Evolutionary conservation across 345 rosid species (phyloP).

Genomic region (Lepidium sativum): DNA sequence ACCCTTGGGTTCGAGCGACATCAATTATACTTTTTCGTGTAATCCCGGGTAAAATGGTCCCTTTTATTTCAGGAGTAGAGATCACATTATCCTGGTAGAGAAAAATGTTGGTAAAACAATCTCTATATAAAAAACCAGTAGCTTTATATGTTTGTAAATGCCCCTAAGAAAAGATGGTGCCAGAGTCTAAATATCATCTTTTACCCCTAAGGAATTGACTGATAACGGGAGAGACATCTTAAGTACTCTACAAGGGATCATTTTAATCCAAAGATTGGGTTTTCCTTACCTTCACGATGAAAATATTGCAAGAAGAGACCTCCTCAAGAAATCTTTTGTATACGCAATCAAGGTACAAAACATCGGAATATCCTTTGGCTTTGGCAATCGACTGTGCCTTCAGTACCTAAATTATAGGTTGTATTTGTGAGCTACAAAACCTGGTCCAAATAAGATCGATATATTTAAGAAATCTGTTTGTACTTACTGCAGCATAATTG

Average conservation of each 20-base stretch:
- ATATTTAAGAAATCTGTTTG: neutral
- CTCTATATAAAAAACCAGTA: neutral
- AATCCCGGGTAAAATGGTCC: conserved; percentile 30
- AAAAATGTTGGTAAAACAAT: neutral
- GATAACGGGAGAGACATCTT: neutral
- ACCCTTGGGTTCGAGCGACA: conserved; percentile 70
- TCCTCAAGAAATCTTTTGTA: conserved; percentile 26
- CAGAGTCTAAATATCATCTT: neutral
- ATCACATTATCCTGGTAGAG: conserved; percentile 51
- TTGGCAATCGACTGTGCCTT: conserved; percentile 30
- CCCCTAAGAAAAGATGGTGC: neutral
- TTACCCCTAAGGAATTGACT: neutral
- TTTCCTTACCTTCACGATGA: conserved; percentile 24
- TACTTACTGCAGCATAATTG: conserved; percentile 81
- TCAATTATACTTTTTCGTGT: conserved; percentile 61
- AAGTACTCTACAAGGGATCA: neutral
- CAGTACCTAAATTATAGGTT: conserved; percentile 10
- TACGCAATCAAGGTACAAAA: conserved; percentile 30
- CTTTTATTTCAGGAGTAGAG: conserved; percentile 64
- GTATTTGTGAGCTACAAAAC: neutral
- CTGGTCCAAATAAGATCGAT: neutral
- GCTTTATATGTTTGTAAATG: neutral
- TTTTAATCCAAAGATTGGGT: neutral
- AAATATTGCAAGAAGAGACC: conserved; percentile 33
- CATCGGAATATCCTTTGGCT: conserved; percentile 30